phyloP scores from a whole-genome alignment of 163 green algal genomes.

The Trebouxia gelatinosa region DNA sequence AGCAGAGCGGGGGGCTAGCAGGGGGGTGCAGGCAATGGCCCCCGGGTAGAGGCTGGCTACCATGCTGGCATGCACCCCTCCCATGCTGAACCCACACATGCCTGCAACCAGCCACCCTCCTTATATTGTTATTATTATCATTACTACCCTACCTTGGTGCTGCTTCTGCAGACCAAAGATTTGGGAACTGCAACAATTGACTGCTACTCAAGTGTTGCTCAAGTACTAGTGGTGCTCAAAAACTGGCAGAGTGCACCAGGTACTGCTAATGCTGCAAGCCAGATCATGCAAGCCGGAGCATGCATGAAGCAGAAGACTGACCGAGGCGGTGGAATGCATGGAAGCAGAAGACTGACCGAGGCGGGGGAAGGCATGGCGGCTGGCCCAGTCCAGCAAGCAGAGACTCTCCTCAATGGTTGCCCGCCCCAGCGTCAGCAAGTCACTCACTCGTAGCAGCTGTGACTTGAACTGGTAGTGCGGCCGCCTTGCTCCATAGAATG shows the following conservation, averaged over 20 bases:
- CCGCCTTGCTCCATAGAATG: constrained; percentile 76
- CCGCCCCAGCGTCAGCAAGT: constrained; percentile 81
- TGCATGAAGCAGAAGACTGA: no score
- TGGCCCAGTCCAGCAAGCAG: constrained; percentile 71
- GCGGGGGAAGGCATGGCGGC: constrained; percentile 39
- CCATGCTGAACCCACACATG: constrained; percentile 85
- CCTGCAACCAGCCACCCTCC: no score
- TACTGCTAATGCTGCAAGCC: no score
- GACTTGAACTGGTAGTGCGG: constrained; percentile 66
- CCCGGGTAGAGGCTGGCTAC: constrained; percentile 68
- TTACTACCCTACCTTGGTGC: not conserved
- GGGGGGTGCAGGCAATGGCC: constrained; percentile 60
- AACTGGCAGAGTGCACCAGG: no score
- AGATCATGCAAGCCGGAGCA: no score
- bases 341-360: constrained; percentile 52
- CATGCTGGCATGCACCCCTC: constrained; percentile 88
- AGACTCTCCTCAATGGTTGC: constrained; percentile 79
- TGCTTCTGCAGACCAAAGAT: no score
- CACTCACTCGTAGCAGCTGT: constrained; percentile 76
- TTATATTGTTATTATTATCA: not conserved
- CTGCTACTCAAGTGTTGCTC: no score
- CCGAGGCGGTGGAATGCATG: no score
- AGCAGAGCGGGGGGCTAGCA: constrained; percentile 78
- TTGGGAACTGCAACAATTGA: no score
- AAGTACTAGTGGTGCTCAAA: no score